Conservation (phyloP, 1,139 yeast genomes). For the Geotrichum australiense region DNA sequence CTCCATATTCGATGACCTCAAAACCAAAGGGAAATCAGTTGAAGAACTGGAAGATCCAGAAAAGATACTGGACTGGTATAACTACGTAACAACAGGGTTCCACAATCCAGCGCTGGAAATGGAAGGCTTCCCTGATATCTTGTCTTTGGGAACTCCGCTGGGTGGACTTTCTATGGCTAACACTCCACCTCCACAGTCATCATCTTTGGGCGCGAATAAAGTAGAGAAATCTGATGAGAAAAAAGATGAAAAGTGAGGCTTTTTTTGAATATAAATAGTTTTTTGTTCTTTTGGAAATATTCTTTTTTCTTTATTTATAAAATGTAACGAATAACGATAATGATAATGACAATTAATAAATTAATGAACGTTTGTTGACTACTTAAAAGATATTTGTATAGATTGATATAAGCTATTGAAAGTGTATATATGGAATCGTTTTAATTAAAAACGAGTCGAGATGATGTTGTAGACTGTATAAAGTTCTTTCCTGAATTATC, state of each 20-base stretch:
- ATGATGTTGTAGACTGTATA: too few species aligned
- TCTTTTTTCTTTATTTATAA: neutral
- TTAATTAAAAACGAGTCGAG: too few species aligned
- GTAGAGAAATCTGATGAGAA: too few species aligned
- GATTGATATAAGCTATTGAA: neutral
- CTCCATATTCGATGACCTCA: neutral
- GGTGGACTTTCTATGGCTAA: too few species aligned
- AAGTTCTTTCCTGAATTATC: too few species aligned
- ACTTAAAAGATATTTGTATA: constrained; percentile 1
- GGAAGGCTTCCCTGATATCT: too few species aligned
- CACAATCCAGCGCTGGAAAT: neutral
- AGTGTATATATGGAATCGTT: neutral
- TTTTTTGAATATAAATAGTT: neutral
- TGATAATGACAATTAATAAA: neutral
- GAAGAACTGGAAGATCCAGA: neutral
- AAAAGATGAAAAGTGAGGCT: too few species aligned
- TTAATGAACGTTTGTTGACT: neutral
- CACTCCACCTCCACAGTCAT: too few species aligned
- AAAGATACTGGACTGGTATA: constrained; percentile 9
- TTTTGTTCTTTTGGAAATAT: neutral
- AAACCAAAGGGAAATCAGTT: neutral
- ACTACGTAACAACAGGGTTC: constrained; percentile 4
- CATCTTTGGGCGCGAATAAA: too few species aligned
- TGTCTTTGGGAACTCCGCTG: too few species aligned
- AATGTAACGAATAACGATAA: neutral